Conservation (phyloP, 2,329 filamentous ascomycete genomes). For the Aspergillus neotritici region DNA sequence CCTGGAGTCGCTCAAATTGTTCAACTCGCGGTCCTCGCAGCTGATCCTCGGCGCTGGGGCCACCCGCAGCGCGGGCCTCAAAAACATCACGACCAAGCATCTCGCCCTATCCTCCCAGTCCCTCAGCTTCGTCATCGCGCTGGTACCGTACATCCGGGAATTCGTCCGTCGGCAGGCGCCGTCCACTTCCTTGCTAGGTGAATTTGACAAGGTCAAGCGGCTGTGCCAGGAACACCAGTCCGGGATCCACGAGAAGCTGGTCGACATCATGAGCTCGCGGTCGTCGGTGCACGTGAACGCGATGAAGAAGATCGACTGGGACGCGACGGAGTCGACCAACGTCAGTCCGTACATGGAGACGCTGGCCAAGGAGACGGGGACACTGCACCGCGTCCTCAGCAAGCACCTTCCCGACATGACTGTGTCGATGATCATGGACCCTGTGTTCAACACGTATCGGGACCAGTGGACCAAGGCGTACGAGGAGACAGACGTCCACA, state of each 20-base stretch:
- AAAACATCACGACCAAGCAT: constrained; percentile 95
- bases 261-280: constrained; percentile 83
- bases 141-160: constrained; percentile 86
- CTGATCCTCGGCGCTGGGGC: constrained; percentile 92
- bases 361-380: constrained; percentile 77
- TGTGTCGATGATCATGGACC: constrained; percentile 75
- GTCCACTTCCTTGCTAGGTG: constrained; percentile 59
- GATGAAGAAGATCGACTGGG: constrained; percentile 72
- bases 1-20: constrained; percentile 80
- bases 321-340: constrained; percentile 44
- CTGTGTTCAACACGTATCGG: constrained; percentile 76
- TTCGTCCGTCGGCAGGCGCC: constrained; percentile 72
- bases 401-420: constrained; percentile 74
- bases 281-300: constrained; percentile 67
- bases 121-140: constrained; percentile 75
- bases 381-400: constrained; percentile 73
- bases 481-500: constrained; percentile 58
- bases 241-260: constrained; percentile 84
- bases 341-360: constrained; percentile 78
- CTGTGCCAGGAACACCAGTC: constrained; percentile 84
- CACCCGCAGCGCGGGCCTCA: constrained; percentile 78
- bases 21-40: constrained; percentile 95
- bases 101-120: constrained; percentile 87
- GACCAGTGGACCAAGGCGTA: constrained; percentile 72
- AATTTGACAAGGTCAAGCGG: constrained; percentile 83